Evolutionary conservation across 441 rosid genomes (phyloP), one percentile per base, ranked within the genome.

Genomic region (Flueggea neowawraea): DNA sequence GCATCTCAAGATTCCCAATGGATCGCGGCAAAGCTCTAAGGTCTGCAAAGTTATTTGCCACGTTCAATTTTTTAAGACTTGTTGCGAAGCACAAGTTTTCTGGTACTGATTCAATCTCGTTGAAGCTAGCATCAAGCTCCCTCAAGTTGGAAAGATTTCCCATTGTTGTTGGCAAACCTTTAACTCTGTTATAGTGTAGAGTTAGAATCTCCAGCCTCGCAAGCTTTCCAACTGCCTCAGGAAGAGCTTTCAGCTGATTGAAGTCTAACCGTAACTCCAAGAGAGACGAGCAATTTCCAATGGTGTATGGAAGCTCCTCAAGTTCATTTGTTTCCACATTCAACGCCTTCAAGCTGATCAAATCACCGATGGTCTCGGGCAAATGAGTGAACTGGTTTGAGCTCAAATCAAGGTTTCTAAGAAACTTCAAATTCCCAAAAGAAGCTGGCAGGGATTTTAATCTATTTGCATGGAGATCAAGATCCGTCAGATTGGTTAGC

Each of bases 51-150:
- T 87, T 87, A 54, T 79, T 82, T 9, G 76, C 86, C 10, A 80
- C 84, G 50, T 81, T 84, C 72, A 87, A 33, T 69, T 79, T 87
- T 84, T 44, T 78, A 14, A 87, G 82, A 69, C 73, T 67, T 13
- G 52, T 71, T 0, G 80, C 89, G 39, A 82, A 74, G 59, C 84
- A 82, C 6, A 86, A 75, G 75, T 69, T 84, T 73, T 84, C 92
- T 0, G 92, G 86, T 60, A 86, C 55, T 14, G 39, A 75, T 39
- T 77, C 87, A 0, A 86, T 74, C 67, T 86, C 92, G 50, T 87
- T 87, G 88, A 87, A 87, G 82, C 84, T 82, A 16, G 80, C 75
- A 61, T 84, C 93, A 16, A 87, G 86, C 64, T 87, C 93, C 78
- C 64, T 75, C 60, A 87, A 67, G 31, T 66, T 79, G 67, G 70